Evolutionary conservation across 179 eudicot genomes (phyloP).

Genomic region (Pouteria campechiana): DNA sequence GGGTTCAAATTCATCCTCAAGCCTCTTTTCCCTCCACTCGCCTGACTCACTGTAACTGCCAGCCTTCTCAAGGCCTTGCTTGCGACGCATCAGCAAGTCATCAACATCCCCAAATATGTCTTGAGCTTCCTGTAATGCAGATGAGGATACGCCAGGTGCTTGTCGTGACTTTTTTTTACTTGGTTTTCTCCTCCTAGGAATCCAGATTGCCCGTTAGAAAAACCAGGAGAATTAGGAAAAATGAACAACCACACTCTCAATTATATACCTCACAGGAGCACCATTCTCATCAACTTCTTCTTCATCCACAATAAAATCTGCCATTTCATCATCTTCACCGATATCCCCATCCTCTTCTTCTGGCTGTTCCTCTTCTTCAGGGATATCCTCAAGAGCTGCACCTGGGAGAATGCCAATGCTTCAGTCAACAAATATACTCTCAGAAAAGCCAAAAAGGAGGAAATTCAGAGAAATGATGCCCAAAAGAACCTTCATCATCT

Average conservation of each 20-base stretch:
- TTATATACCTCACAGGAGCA: conserved; percentile 50
- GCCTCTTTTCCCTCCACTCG: conserved; percentile 49
- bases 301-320: conserved; percentile 90
- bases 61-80: conserved; percentile 30
- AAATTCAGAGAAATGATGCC: not conserved
- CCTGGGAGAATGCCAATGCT: conserved; percentile 23
- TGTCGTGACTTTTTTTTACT: conserved; percentile 64
- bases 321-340: conserved; percentile 90
- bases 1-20: conserved; percentile 89
- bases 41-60: conserved; percentile 34
- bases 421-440: not conserved
- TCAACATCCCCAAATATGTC: conserved; percentile 94
- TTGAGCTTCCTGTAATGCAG: conserved; percentile 81
- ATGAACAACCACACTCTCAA: not conserved
- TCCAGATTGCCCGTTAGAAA: too few relatives aligned
- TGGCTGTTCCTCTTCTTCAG: conserved; percentile 65
- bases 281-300: conserved; percentile 79
- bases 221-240: not conserved
- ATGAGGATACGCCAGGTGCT: conserved; percentile 69
- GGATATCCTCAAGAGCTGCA: conserved; percentile 64
- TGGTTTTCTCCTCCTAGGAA: conserved; percentile 52
- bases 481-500: conserved; percentile 53
- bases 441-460: not conserved
- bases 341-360: conserved; percentile 59
- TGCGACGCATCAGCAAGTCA: conserved; percentile 57